Evolutionary conservation across 2,329 filamentous ascomycete species (phyloP).

Genomic region (Periconia digitata): DNA sequence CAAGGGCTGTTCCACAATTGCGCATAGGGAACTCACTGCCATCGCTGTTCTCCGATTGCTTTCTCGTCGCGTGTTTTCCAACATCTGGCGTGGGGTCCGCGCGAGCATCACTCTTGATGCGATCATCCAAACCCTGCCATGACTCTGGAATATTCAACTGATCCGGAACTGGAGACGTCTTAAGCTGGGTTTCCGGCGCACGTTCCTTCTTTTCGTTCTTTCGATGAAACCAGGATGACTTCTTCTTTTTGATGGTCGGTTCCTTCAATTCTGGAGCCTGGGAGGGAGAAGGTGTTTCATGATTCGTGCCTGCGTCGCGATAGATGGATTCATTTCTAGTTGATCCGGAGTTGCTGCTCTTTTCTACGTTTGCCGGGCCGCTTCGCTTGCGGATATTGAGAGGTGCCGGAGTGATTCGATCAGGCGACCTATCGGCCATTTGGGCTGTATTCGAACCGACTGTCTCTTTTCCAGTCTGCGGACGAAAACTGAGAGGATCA

Average conservation of each 20-base stretch:
- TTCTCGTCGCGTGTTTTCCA: slow-evolving; percentile 13
- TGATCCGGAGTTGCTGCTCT: slow-evolving; percentile 14
- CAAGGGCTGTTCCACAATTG: slow-evolving; percentile 29
- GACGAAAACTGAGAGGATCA: slow-evolving; percentile 39
- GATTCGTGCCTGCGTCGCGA: slow-evolving; percentile 10
- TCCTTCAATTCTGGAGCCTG: slow-evolving; percentile 24
- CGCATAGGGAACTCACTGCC: slow-evolving; percentile 50
- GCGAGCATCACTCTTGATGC: slow-evolving; percentile 24
- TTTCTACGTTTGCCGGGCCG: slow-evolving; percentile 33
- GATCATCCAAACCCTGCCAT: slow-evolving; percentile 41
- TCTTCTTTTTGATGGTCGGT: slow-evolving; percentile 45
- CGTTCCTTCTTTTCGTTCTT: slow-evolving; percentile 36
- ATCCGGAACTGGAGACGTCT: not conserved
- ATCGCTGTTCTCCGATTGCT: slow-evolving; percentile 29
- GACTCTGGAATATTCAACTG: slow-evolving; percentile 36
- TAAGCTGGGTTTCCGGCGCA: slow-evolving; percentile 28
- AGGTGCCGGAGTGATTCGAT: slow-evolving; percentile 56
- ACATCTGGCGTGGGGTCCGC: slow-evolving; percentile 6
- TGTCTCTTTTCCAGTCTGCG: slow-evolving; percentile 24
- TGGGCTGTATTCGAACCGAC: slow-evolving; percentile 54
- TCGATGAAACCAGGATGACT: slow-evolving; percentile 50
- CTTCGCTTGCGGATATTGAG: slow-evolving; percentile 58
- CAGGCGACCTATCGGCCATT: slow-evolving; percentile 57
- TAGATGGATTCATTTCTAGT: slow-evolving; percentile 20
- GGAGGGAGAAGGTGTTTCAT: slow-evolving; percentile 5